These are phyloP conservation scores for Auriscalpium microsporum DNA, from an alignment of 768 basidiomycete genomes.

Conservation along the genomic window DNA sequence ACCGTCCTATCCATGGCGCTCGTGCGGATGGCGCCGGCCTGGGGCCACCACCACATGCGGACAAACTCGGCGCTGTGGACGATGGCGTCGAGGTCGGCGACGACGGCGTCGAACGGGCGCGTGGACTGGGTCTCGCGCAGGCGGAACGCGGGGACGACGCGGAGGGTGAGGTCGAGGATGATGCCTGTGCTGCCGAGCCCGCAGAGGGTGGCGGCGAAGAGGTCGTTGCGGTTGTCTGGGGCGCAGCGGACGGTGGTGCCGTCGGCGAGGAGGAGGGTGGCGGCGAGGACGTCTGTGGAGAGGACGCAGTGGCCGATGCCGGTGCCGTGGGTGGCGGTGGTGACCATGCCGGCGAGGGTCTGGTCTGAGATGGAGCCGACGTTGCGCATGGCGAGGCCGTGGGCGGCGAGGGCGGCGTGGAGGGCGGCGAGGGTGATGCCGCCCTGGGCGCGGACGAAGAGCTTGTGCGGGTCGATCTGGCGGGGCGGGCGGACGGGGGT, in stretches of 20 bases:
- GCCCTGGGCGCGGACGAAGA: conserved; percentile 62
- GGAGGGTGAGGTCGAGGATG: conserved; percentile 67
- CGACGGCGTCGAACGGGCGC: conserved; percentile 52
- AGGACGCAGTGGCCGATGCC: conserved; percentile 75
- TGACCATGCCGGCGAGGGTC: conserved; percentile 84
- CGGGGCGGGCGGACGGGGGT: not conserved
- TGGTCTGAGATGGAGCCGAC: conserved; percentile 97
- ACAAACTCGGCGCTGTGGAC: conserved; percentile 73
- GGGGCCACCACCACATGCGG: conserved; percentile 94
- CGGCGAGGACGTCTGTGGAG: conserved; percentile 68
- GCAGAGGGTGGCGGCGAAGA: conserved; percentile 87
- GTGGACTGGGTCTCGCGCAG: conserved; percentile 65
- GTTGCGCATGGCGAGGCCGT: conserved; percentile 80
- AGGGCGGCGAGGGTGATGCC: conserved; percentile 74
- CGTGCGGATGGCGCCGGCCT: conserved; percentile 60
- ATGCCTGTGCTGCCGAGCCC: conserved; percentile 88
- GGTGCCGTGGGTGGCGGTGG: conserved; percentile 93
- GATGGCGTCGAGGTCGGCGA: conserved; percentile 47
- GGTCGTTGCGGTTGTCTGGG: conserved; percentile 49
- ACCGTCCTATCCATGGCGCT: conserved; percentile 66
- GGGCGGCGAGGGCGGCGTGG: conserved; percentile 53
- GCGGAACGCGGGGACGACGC: conserved; percentile 76
- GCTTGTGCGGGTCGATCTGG: conserved; percentile 69
- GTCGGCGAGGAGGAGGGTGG: conserved; percentile 72
- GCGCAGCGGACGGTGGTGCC: conserved; percentile 65